These are phyloP conservation scores for Dipodascus geniculatus DNA, from an alignment of 805 yeast species.

Conservation along the genomic window DNA sequence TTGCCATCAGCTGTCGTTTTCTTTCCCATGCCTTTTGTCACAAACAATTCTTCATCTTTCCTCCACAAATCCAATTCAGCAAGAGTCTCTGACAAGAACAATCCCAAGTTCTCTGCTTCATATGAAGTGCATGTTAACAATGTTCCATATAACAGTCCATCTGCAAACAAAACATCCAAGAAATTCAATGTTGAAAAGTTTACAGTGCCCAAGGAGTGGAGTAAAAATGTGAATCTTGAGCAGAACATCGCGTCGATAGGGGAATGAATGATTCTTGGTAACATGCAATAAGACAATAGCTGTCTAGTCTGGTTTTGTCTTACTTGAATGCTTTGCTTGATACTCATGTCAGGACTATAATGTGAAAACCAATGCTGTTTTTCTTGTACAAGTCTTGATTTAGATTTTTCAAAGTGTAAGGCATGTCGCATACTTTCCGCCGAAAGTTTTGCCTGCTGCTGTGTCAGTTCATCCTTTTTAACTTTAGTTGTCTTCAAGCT, in stretches of 20 bases:
- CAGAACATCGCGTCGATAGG: constrained; percentile 70
- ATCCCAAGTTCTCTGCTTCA: constrained; percentile 76
- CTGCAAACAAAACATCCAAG: constrained; percentile 37
- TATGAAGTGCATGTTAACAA: constrained; percentile 58
- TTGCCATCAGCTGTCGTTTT: constrained; percentile 9
- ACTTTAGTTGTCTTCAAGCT: neutral
- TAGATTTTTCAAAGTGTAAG: constrained; percentile 26
- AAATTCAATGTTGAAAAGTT: constrained; percentile 31
- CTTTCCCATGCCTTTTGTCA: constrained; percentile 20
- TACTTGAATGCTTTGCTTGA: constrained; percentile 3
- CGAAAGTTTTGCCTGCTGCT: constrained; percentile 7
- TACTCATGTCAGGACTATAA: constrained; percentile 1
- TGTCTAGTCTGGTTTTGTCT: constrained; percentile 15
- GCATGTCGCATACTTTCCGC: constrained; percentile 36
- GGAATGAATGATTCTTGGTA: constrained; percentile 71
- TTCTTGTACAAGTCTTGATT: constrained; percentile 21
- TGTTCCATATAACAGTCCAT: constrained; percentile 41
- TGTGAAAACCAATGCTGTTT: constrained; percentile 21
- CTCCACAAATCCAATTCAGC: constrained; percentile 36
- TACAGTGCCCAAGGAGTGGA: constrained; percentile 32
- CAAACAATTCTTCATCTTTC: constrained; percentile 26
- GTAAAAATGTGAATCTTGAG: constrained; percentile 45
- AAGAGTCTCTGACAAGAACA: constrained; percentile 52
- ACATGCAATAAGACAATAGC: constrained; percentile 51
- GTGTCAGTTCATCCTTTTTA: constrained; percentile 4